phyloP scores from a whole-genome alignment of 129 eudicot genomes.

The Chrysanthemum lavandulifolium region DNA sequence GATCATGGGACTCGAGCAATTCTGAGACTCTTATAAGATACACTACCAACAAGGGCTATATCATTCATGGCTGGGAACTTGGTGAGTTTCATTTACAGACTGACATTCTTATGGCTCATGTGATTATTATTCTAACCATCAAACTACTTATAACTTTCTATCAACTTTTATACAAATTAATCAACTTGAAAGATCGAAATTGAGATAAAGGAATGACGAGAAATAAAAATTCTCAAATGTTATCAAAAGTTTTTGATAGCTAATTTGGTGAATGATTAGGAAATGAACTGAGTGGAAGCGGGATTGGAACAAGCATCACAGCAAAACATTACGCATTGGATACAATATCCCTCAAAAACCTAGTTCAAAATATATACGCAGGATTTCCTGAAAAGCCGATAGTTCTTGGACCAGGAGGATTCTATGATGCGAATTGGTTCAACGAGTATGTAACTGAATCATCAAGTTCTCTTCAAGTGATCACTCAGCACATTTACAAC shows the following conservation, averaged over 20 bases:
- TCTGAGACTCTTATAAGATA: conserved; percentile 53
- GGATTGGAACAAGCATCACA: conserved; percentile 47
- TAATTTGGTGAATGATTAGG: conserved; percentile 30
- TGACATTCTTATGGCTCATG: background rate
- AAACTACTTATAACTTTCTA: background rate
- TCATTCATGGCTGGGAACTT: conserved; percentile 62
- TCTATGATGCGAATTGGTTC: conserved; percentile 64
- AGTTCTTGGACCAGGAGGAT: conserved; percentile 73
- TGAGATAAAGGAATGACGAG: background rate
- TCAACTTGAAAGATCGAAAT: background rate
- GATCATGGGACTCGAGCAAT: conserved; percentile 52
- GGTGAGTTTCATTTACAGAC: conserved; percentile 33
- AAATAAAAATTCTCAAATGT: background rate
- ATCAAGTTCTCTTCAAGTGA: conserved; percentile 20
- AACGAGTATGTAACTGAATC: conserved; percentile 25
- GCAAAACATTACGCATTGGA: conserved; percentile 63
- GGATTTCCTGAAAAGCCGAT: conserved; percentile 40
- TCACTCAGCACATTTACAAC: conserved; percentile 74
- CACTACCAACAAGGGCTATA: conserved; percentile 55
- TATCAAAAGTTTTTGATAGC: background rate
- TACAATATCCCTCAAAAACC: conserved; percentile 38
- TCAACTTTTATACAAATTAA: background rate
- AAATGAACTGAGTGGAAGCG: conserved; percentile 62
- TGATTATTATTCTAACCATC: no score
- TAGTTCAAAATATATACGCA: conserved; percentile 41